phyloP scores from a whole-genome alignment of 1,284 basidiomycete genomes.

The Cystobasidiaceae sp. region DNA sequence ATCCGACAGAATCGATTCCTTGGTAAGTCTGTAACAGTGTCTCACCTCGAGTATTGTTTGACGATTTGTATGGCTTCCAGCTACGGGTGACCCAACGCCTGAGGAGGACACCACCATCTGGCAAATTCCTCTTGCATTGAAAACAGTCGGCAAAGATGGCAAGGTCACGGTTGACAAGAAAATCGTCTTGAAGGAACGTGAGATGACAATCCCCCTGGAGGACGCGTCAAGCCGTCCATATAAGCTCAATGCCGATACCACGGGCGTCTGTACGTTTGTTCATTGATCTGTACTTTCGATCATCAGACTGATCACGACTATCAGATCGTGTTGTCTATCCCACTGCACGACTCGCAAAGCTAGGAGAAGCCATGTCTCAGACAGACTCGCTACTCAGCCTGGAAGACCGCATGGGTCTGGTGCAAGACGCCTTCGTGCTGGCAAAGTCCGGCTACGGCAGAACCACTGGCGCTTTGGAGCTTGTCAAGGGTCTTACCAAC shows the following conservation, averaged over 20 bases:
- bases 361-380: conserved; percentile 72
- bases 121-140: conserved; percentile 73
- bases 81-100: conserved; percentile 43
- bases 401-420: conserved; percentile 58
- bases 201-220: conserved; percentile 59
- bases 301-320: not conserved
- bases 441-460: conserved; percentile 48
- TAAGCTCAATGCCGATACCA: conserved; percentile 85
- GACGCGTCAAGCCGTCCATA: conserved; percentile 60
- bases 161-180: conserved; percentile 60
- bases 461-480: conserved; percentile 47
- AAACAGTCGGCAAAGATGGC: conserved; percentile 60
- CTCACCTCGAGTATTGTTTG: no score
- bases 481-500: conserved; percentile 40
- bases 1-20: conserved; percentile 86
- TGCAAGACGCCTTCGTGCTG: conserved; percentile 48
- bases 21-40: conserved; percentile 61
- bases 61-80: no score
- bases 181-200: conserved; percentile 64
- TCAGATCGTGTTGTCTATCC: conserved; percentile 81
- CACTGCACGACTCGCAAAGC: conserved; percentile 68
- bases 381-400: conserved; percentile 63
- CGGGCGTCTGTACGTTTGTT: conserved; percentile 70
- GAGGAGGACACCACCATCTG: conserved; percentile 90
- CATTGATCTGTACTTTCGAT: not conserved